Evolutionary conservation across 2,329 filamentous ascomycete species (phyloP).

Genomic region (Aspergillus viridinutans): DNA sequence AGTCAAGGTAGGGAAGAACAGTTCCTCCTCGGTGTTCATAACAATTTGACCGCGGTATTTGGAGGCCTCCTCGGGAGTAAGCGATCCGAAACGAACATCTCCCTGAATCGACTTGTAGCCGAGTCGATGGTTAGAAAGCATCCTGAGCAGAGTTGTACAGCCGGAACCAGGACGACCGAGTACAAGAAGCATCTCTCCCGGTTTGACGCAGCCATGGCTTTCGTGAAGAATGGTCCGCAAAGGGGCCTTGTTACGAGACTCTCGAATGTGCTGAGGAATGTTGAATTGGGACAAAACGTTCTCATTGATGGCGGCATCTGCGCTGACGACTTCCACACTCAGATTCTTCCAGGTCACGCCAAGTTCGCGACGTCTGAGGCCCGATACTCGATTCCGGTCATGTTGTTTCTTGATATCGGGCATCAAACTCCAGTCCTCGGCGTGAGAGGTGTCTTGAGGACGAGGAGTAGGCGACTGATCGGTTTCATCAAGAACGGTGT

Average conservation of each 20-base stretch:
- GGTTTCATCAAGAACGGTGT: conserved; percentile 21
- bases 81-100: conserved; percentile 54
- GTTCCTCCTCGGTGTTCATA: conserved; percentile 52
- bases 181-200: conserved; percentile 68
- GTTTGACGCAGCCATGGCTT: conserved; percentile 65
- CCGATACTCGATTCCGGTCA: conserved; percentile 44
- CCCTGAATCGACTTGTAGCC: conserved; percentile 58
- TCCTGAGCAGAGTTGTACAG: conserved; percentile 67
- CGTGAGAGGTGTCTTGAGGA: conserved; percentile 10
- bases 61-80: conserved; percentile 40
- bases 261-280: conserved; percentile 50
- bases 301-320: conserved; percentile 62
- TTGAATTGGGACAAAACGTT: conserved; percentile 60
- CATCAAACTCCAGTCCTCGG: conserved; percentile 49
- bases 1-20: conserved; percentile 50
- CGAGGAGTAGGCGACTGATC: conserved; percentile 14
- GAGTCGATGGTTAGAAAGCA: conserved; percentile 60
- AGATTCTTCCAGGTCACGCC: conserved; percentile 64
- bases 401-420: conserved; percentile 44
- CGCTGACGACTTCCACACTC: conserved; percentile 58
- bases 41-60: conserved; percentile 56
- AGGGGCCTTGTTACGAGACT: conserved; percentile 53
- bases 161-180: conserved; percentile 65
- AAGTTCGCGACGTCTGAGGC: conserved; percentile 48
- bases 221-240: conserved; percentile 62